A percentile compares a stretch with the other conserved stretches of the same genome.
Conservation (phyloP, 768 basidiomycete genomes). For the Rhodotorula taiwanensis region DNA sequence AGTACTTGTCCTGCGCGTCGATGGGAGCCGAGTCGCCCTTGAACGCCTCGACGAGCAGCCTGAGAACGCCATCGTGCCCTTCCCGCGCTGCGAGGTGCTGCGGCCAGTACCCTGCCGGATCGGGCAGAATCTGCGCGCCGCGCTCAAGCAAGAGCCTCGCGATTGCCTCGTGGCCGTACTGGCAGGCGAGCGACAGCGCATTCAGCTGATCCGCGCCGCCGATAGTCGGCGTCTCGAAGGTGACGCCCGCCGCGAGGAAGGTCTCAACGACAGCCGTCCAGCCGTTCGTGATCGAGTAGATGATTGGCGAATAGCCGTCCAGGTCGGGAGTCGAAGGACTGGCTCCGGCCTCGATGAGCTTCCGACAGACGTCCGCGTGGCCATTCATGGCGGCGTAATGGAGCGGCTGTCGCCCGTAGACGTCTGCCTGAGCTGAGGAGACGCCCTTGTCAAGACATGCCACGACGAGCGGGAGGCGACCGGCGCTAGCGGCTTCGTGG, state of each 20-base stretch:
- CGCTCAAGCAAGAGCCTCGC: slow-evolving; percentile 67
- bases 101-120: slow-evolving; percentile 93
- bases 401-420: slow-evolving; percentile 84
- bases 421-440: slow-evolving; percentile 66
- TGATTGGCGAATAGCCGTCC: slow-evolving; percentile 88
- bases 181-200: slow-evolving; percentile 83
- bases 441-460: slow-evolving; percentile 71
- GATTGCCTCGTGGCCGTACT: slow-evolving; percentile 78
- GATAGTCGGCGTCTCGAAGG: slow-evolving; percentile 55
- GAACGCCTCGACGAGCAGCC: slow-evolving; percentile 58
- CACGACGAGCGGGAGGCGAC: slow-evolving; percentile 65
- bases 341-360: slow-evolving; percentile 64
- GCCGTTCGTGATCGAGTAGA: slow-evolving; percentile 86
- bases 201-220: slow-evolving; percentile 59
- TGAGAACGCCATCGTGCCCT: slow-evolving; percentile 80
- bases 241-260: slow-evolving; percentile 66
- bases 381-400: slow-evolving; percentile 97
- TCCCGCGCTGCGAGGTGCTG: slow-evolving; percentile 91
- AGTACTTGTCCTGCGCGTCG: slow-evolving; percentile 89
- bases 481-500: slow-evolving; percentile 81
- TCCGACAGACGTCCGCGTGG: slow-evolving; percentile 65
- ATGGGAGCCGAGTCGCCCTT: slow-evolving; percentile 50
- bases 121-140: slow-evolving; percentile 71
- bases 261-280: slow-evolving; percentile 72
- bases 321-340: slow-evolving; percentile 66